These are phyloP conservation scores for Neonectria ditissima DNA, from an alignment of 2,329 filamentous ascomycete species.

Conservation along the genomic window DNA sequence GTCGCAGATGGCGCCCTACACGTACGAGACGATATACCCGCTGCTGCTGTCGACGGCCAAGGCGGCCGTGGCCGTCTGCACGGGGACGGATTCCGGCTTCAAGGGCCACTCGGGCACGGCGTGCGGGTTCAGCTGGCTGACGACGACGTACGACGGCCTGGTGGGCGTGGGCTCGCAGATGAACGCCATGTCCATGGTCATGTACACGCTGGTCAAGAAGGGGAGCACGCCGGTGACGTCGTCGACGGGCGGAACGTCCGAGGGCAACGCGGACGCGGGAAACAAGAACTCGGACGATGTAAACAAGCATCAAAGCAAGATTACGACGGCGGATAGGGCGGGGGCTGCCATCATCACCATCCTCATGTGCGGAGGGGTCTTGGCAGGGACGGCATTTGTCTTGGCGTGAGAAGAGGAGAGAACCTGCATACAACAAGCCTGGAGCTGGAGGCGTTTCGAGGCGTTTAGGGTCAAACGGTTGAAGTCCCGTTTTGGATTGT, in stretches of 20 bases:
- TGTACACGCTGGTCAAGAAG: conserved; percentile 67
- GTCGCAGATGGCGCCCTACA: conserved; percentile 66
- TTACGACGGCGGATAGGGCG: conserved; percentile 64
- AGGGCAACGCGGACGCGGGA: conserved; percentile 63
- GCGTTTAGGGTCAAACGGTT: background rate
- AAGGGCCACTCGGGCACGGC: conserved; percentile 67
- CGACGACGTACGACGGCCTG: conserved; percentile 66
- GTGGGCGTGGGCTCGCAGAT: conserved; percentile 77
- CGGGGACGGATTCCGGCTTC: conserved; percentile 58
- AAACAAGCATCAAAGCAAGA: conserved; percentile 47
- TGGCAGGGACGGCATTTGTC: conserved; percentile 64
- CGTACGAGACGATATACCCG: conserved; percentile 60
- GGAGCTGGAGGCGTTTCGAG: conserved; percentile 7
- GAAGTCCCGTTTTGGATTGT: background rate
- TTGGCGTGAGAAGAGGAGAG: background rate
- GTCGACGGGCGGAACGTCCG: conserved; percentile 69
- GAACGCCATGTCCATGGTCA: conserved; percentile 73
- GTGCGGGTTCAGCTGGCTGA: conserved; percentile 76
- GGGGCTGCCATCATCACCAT: conserved; percentile 69
- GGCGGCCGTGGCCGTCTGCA: conserved; percentile 65
- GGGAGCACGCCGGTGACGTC: conserved; percentile 61
- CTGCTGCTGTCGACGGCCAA: conserved; percentile 63
- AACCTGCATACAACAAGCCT: background rate
- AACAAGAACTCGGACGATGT: conserved; percentile 44
- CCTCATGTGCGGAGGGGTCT: conserved; percentile 59